A percentile compares a stretch with the other conserved stretches of the same genome.
Conservation (phyloP, 2,329 filamentous ascomycete genomes). For the Alternaria incomplexa region DNA sequence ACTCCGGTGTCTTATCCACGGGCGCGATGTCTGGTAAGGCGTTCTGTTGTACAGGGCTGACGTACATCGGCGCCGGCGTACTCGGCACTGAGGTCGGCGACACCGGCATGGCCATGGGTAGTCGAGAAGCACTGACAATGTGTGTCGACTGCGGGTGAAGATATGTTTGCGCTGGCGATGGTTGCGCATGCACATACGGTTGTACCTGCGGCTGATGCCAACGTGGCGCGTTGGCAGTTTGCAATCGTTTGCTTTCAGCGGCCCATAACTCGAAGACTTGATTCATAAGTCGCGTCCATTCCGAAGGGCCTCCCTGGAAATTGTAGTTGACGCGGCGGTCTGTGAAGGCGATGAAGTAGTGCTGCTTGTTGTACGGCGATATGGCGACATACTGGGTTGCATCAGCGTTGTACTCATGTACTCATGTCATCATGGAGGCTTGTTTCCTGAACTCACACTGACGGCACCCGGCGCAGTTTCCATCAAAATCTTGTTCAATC, state of each 20-base stretch:
- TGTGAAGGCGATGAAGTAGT: conserved; percentile 43
- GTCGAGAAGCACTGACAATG: conserved; percentile 2
- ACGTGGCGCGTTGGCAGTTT: conserved; percentile 6
- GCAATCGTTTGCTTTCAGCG: conserved; percentile 25
- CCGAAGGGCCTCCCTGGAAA: conserved; percentile 36
- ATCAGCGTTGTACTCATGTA: neutral
- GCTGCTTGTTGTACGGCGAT: conserved; percentile 40
- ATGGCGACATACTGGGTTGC: conserved; percentile 40
- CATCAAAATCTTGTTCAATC: conserved; percentile 36
- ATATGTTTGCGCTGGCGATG: conserved; percentile 12
- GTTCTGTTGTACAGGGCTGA: conserved; percentile 13
- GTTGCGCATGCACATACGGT: conserved; percentile 8
- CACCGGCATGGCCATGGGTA: neutral
- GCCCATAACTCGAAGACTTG: conserved; percentile 41
- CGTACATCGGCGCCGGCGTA: conserved; percentile 13
- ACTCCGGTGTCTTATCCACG: conserved; percentile 13
- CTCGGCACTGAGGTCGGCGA: conserved; percentile 26
- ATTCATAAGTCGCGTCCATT: conserved; percentile 45
- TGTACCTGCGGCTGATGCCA: conserved; percentile 5
- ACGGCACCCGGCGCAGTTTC: conserved; percentile 34
- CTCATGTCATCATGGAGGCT: neutral
- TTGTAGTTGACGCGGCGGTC: conserved; percentile 43
- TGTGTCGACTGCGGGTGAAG: conserved; percentile 11
- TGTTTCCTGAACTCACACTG: conserved; percentile 28
- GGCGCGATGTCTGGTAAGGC: conserved; percentile 11